phyloP scores from a whole-genome alignment of 176 grass and related monocot genomes.

The Alloteropsis semialata region DNA sequence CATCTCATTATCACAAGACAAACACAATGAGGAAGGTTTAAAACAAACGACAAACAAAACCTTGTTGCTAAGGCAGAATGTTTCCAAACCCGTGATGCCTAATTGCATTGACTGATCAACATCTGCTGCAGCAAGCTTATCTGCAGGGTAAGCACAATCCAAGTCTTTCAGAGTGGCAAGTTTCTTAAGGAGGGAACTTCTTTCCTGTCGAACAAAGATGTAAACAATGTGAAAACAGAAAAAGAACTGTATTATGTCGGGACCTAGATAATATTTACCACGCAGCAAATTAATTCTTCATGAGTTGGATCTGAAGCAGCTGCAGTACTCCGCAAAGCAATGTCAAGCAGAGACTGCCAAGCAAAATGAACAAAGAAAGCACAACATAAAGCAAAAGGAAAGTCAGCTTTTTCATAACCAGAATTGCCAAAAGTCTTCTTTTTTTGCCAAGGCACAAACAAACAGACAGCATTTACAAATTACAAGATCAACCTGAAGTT shows the following conservation, averaged over 20 bases:
- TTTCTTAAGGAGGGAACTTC: slow-evolving; percentile 79
- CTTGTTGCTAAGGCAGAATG: slow-evolving; percentile 87
- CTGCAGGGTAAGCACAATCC: slow-evolving; percentile 53
- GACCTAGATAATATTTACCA: slow-evolving; percentile 56
- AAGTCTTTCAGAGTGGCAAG: slow-evolving; percentile 76
- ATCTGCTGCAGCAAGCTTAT: slow-evolving; percentile 49
- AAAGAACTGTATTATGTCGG: slow-evolving; percentile 13
- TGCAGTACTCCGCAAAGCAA: slow-evolving; percentile 84
- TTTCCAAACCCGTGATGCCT: slow-evolving; percentile 82
- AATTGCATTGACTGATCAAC: slow-evolving; percentile 56
- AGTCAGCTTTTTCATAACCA: not conserved
- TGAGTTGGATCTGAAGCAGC: slow-evolving; percentile 91
- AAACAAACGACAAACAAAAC: slow-evolving; percentile 39
- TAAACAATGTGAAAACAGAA: slow-evolving; percentile 24
- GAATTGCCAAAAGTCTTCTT: not conserved
- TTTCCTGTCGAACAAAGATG: slow-evolving; percentile 65
- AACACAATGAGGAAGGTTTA: not conserved
- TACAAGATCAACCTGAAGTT: slow-evolving; percentile 73
- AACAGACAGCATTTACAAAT: not conserved
- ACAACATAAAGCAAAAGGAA: slow-evolving; percentile 25
- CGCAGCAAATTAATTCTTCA: slow-evolving; percentile 89
- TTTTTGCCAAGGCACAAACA: not conserved
- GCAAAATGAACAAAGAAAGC: slow-evolving; percentile 31
- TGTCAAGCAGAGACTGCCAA: slow-evolving; percentile 89
- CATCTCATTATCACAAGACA: slow-evolving; percentile 13